phyloP scores from a whole-genome alignment of 768 basidiomycete genomes.

The Lactifluus echinatus region DNA sequence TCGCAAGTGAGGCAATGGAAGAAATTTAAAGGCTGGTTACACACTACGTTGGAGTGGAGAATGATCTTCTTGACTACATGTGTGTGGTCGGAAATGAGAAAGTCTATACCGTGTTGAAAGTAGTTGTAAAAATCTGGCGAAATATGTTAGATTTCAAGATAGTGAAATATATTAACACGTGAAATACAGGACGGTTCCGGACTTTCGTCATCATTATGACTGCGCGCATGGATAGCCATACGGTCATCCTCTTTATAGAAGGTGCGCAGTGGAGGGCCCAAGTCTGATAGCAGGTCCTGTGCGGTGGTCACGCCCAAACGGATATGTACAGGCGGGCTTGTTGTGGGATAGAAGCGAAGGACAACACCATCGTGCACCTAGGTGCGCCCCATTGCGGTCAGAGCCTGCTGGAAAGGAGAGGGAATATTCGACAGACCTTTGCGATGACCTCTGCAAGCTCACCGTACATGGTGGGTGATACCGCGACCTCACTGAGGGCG shows the following conservation, averaged over 20 bases:
- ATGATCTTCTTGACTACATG: constrained; percentile 80
- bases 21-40: constrained; percentile 21
- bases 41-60: constrained; percentile 79
- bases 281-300: constrained; percentile 70
- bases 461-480: constrained; percentile 60
- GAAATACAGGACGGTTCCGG: constrained; percentile 43
- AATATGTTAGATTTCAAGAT: constrained; percentile 1
- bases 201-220: constrained; percentile 34
- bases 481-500: constrained; percentile 62
- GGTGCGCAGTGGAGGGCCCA: constrained; percentile 68
- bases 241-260: constrained; percentile 87
- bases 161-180: neutral
- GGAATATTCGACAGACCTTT: constrained; percentile 38
- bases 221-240: constrained; percentile 71
- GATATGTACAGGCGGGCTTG: constrained; percentile 45
- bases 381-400: neutral
- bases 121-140: constrained; percentile 83
- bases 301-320: constrained; percentile 68
- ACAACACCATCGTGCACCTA: constrained; percentile 70
- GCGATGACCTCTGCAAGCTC: constrained; percentile 60
- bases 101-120: constrained; percentile 85
- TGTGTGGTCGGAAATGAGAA: constrained; percentile 62
- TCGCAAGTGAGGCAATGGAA: neutral
- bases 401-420: neutral
- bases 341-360: constrained; percentile 55